A percentile compares a stretch with the other conserved stretches of the same genome.
Conservation (phyloP, 352 stramenopile species). For the Phytophthora citrophthora region DNA sequence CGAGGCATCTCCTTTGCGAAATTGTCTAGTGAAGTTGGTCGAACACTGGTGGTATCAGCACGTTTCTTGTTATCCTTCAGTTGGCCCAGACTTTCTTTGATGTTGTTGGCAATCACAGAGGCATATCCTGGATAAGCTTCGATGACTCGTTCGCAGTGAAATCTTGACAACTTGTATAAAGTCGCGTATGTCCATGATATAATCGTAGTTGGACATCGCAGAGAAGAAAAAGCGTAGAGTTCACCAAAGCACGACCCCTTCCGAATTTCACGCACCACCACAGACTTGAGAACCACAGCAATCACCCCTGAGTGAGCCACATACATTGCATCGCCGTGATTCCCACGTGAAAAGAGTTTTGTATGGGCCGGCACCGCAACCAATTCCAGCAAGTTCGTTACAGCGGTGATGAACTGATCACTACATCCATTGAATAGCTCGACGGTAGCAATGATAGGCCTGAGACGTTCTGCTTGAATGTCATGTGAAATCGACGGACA, state of each 20-base stretch:
- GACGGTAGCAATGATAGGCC: conserved; percentile 59
- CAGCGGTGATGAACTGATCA: conserved; percentile 61
- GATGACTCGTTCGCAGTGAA: conserved; percentile 64
- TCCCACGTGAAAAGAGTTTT: conserved; percentile 54
- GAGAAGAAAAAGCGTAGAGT: conserved; percentile 70
- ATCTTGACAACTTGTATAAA: conserved; percentile 68
- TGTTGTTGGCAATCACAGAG: conserved; percentile 32
- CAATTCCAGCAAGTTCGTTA: conserved; percentile 75
- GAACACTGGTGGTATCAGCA: too few relatives aligned
- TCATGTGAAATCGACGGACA: conserved; percentile 80
- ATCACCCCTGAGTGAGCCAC: conserved; percentile 67
- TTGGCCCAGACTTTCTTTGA: conserved; percentile 48
- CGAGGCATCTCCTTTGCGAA: too few relatives aligned
- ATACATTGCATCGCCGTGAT: conserved; percentile 77
- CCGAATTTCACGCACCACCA: conserved; percentile 68
- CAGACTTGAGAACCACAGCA: conserved; percentile 58
- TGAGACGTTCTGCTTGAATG: conserved; percentile 72
- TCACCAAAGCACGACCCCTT: conserved; percentile 75
- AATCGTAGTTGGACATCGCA: conserved; percentile 57
- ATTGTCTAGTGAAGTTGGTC: too few relatives aligned
- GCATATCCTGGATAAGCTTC: conserved; percentile 67
- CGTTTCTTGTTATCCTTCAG: conserved; percentile 22
- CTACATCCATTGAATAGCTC: conserved; percentile 70
- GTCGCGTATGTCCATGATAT: conserved; percentile 65
- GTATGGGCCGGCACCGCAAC: conserved; percentile 59